Base-by-base conservation (phyloP, 2,329 filamentous ascomycete genomes). In the Aspergillus floridensis region DNA sequence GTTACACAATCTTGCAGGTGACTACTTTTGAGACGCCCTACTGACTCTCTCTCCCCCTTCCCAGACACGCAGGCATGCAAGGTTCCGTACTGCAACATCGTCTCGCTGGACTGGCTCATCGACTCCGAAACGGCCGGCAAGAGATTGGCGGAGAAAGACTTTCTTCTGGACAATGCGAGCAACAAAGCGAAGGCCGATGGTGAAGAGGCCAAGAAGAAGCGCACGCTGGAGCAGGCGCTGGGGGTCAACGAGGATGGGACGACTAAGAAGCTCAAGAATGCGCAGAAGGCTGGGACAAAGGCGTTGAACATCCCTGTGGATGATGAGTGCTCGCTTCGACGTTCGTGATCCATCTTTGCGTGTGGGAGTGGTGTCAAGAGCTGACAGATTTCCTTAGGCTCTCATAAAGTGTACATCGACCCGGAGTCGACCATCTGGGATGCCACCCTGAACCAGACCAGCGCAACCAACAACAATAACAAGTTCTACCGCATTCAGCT, bases 401-500 rank as follows among this genome's bases (percentile, higher is more conserved):
- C 50, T 16, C 56, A 59, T 10, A 48, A 61, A 2, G 90, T 96
- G 32, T 87, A 89, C 68, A 84, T 93, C 58, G 88, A 88, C 61
- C 75, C 82, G 1, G 74, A 82, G 44, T 85, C 86, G 21, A 76
- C 88, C 57, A 91, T 93, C 51, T 93, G 85, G 72, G 91, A 96
- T 70, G 91, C 89, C 0, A 87, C 89, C 0, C 79, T 96, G 49
- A 95, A 93, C 66, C 89, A 93, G 71, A 89, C 91, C 11, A 90
- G 92, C 65, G 79, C 89, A 0, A 77, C 79, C 0, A 75, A 82
- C 50, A 95, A 93, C 70, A 89, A 90, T 74, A 93, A 95, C 74
- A 95, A 95, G 66, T 93, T 93, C 72, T 93, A 93, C 69, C 84
- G 86, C 29, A 73, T 92, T 29, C 90, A 93, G 79, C 79, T 90